Conservation (phyloP, 495 filamentous ascomycete genomes). For the Penicillium coprophilum region DNA sequence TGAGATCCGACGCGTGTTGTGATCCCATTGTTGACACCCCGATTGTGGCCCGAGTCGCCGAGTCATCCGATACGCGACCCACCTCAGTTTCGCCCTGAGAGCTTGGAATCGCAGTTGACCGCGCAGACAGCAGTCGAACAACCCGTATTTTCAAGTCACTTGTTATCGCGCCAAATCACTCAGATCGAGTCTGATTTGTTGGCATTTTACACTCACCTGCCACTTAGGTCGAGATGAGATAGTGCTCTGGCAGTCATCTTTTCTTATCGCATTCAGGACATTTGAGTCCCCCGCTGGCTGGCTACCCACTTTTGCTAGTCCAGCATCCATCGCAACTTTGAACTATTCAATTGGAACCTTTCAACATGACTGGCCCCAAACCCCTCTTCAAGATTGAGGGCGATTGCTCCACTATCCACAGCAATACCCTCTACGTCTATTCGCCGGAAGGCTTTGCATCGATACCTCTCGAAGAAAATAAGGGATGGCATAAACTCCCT, state of each 20-base stretch:
- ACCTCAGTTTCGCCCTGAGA: not conserved
- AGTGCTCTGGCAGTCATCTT: conserved; percentile 46
- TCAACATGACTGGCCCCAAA: conserved; percentile 61
- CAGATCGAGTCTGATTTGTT: not conserved
- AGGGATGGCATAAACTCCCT: conserved; percentile 64
- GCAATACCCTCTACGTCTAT: conserved; percentile 85
- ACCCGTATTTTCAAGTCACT: not conserved
- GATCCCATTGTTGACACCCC: conserved; percentile 1
- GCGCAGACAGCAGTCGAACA: not conserved
- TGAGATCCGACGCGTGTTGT: conserved; percentile 4
- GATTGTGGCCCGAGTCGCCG: conserved; percentile 11
- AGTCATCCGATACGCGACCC: conserved; percentile 5
- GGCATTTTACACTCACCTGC: conserved; percentile 9
- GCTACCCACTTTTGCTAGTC: conserved; percentile 34
- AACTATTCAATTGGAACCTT: conserved; percentile 23
- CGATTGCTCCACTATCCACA: conserved; percentile 78
- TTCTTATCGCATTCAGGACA: conserved; percentile 21
- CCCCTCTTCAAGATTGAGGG: conserved; percentile 66
- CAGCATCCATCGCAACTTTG: conserved; percentile 26
- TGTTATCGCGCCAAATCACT: not conserved
- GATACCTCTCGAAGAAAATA: conserved; percentile 64
- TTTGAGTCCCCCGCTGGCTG: conserved; percentile 31
- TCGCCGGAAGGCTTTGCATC: conserved; percentile 73
- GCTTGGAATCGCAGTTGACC: not conserved
- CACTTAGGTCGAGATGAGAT: conserved; percentile 37